phyloP scores from a whole-genome alignment of 2,329 filamentous ascomycete species.

The Phialemonium atrogriseum region DNA sequence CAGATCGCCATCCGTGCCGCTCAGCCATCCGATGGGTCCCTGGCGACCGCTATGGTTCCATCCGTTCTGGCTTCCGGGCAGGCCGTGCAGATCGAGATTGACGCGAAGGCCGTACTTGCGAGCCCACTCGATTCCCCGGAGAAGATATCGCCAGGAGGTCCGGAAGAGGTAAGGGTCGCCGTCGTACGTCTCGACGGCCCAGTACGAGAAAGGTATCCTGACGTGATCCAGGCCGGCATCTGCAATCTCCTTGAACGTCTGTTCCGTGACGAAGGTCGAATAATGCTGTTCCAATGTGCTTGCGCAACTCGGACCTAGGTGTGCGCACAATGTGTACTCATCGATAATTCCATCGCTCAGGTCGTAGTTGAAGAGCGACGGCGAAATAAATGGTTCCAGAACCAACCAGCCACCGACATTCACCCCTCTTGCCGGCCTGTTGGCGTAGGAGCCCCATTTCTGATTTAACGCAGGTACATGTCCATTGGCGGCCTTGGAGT shows the following conservation, averaged over 20 bases:
- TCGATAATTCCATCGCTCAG: conserved; percentile 63
- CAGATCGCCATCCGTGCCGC: conserved; percentile 71
- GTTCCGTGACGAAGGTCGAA: conserved; percentile 75
- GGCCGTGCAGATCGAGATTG: conserved; percentile 86
- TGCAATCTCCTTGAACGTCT: conserved; percentile 76
- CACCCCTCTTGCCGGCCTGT: conserved; percentile 75
- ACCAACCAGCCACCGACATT: conserved; percentile 93
- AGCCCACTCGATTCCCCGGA: conserved; percentile 88
- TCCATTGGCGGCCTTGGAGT: conserved; percentile 67
- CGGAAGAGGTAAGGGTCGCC: conserved; percentile 81
- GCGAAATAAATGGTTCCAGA: conserved; percentile 91
- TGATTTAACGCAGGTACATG: conserved; percentile 72
- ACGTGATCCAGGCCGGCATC: conserved; percentile 90
- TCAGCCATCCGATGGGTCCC: conserved; percentile 78
- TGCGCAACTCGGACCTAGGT: conserved; percentile 61
- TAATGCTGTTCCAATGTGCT: conserved; percentile 83
- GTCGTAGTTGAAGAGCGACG: conserved; percentile 74
- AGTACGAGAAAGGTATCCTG: conserved; percentile 93
- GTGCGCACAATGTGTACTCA: conserved; percentile 70
- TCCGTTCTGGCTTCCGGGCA: conserved; percentile 90
- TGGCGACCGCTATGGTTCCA: conserved; percentile 93
- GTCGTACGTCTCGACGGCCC: conserved; percentile 80
- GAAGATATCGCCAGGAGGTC: conserved; percentile 85
- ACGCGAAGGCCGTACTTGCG: conserved; percentile 86
- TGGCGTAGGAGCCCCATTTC: conserved; percentile 67